Percentiles rank a stretch among this genome's conserved stretches.
phyloP scores from a whole-genome alignment of 108 stramenopile species.

The Cyclotella baltica region DNA sequence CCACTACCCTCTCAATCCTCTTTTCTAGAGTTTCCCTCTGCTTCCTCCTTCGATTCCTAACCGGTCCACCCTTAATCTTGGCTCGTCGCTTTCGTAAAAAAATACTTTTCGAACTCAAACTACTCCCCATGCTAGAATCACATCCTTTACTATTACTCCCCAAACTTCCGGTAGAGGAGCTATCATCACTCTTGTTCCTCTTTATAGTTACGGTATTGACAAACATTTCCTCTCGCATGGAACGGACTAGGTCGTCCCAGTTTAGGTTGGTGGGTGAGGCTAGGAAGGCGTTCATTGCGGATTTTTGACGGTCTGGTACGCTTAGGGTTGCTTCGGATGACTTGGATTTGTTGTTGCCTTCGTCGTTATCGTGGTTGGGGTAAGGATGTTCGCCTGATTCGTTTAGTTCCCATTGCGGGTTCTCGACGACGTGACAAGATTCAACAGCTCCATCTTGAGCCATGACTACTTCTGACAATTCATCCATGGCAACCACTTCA shows the following conservation, averaged over 20 bases:
- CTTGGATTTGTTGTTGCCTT: background rate
- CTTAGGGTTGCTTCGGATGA: background rate
- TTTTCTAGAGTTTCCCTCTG: constrained; percentile 27
- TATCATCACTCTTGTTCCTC: constrained; percentile 1
- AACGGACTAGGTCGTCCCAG: constrained; percentile 37
- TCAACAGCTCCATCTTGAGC: constrained; percentile 7
- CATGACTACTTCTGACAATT: background rate
- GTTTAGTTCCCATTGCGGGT: background rate
- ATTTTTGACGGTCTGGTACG: constrained; percentile 23
- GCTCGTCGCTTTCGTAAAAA: background rate
- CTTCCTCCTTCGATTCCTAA: background rate
- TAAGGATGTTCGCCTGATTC: background rate
- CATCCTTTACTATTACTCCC: background rate
- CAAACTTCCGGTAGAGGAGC: background rate
- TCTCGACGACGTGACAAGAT: constrained; percentile 4
- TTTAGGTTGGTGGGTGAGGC: constrained; percentile 22
- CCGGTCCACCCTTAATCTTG: background rate
- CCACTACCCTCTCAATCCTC: constrained; percentile 16
- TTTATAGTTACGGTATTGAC: constrained; percentile 23
- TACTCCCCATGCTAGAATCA: constrained; percentile 21
- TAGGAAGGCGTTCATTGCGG: constrained; percentile 35
- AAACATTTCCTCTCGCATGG: constrained; percentile 39
- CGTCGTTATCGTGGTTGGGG: background rate
- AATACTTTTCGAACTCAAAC: constrained; percentile 23
- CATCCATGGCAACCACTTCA: constrained; percentile 15